Percentiles rank a stretch among this genome's conserved stretches.
phyloP scores from a whole-genome alignment of 2,329 filamentous ascomycete species.

The Epicoccum sorghinum region DNA sequence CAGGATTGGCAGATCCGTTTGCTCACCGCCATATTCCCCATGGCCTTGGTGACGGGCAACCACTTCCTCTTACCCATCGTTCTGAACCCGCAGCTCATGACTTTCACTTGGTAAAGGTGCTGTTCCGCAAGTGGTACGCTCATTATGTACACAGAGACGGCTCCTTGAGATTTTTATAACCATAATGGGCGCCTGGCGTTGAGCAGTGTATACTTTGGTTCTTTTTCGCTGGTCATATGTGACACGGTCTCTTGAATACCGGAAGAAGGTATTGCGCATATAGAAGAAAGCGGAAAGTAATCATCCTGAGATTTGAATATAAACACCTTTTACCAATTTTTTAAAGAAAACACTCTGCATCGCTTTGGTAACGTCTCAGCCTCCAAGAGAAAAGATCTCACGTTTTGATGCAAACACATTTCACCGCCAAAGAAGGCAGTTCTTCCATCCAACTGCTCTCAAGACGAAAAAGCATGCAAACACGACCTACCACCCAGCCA shows the following conservation, averaged over 20 bases:
- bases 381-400: too few species aligned
- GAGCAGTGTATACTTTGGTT: too few species aligned
- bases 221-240: too few species aligned
- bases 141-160: neutral
- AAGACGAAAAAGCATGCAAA: too few species aligned
- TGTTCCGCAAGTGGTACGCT: too few species aligned
- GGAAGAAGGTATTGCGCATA: neutral
- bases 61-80: conserved; percentile 75
- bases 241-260: neutral
- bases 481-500: too few species aligned
- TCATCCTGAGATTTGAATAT: too few species aligned
- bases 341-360: too few species aligned
- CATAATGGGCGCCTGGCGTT: neutral
- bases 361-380: too few species aligned
- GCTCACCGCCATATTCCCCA: conserved; percentile 73
- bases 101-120: conserved; percentile 71
- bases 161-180: neutral
- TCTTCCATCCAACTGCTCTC: too few species aligned
- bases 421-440: too few species aligned
- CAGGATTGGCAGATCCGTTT: conserved; percentile 57
- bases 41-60: conserved; percentile 69
- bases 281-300: neutral
- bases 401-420: too few species aligned
- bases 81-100: conserved; percentile 80
- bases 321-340: neutral